phyloP scores from a whole-genome alignment of 768 basidiomycete genomes.

The Bullera alba region DNA sequence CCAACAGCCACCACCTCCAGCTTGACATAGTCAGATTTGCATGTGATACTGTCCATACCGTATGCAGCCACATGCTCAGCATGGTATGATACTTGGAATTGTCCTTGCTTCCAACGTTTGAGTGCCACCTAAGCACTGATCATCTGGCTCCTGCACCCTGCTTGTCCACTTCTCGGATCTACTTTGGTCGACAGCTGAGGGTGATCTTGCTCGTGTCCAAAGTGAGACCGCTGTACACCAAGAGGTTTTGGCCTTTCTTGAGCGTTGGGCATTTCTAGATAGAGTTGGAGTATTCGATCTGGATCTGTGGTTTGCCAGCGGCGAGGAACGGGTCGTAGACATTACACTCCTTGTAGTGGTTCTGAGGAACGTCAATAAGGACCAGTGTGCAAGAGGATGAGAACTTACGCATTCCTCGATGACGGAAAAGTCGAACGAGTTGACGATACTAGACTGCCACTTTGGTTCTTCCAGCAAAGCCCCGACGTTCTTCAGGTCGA shows the following conservation, averaged over 20 bases:
- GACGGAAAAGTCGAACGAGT: constrained; percentile 28
- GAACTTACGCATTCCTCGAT: constrained; percentile 33
- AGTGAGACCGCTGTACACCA: neutral
- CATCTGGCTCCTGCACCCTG: no score
- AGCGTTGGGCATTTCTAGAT: constrained; percentile 15
- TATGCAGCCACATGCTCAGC: no score
- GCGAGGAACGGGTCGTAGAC: constrained; percentile 20
- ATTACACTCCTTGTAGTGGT: constrained; percentile 24
- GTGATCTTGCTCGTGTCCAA: neutral
- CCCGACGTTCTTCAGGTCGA: constrained; percentile 28
- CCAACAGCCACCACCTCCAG: no score
- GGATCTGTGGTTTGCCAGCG: constrained; percentile 29
- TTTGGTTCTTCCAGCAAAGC: constrained; percentile 12
- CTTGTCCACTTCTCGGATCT: no score
- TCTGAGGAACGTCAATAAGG: constrained; percentile 6
- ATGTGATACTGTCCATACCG: no score
- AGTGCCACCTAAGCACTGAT: no score
- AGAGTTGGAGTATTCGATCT: constrained; percentile 20
- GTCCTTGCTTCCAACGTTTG: no score
- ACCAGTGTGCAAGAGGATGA: neutral
- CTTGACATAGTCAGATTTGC: no score
- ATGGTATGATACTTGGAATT: no score
- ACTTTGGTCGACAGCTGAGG: neutral
- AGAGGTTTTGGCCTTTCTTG: constrained; percentile 12
- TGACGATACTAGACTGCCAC: constrained; percentile 12